Evolutionary conservation across 2,329 filamentous ascomycete species (phyloP).

Genomic region (Fusarium sp.): DNA sequence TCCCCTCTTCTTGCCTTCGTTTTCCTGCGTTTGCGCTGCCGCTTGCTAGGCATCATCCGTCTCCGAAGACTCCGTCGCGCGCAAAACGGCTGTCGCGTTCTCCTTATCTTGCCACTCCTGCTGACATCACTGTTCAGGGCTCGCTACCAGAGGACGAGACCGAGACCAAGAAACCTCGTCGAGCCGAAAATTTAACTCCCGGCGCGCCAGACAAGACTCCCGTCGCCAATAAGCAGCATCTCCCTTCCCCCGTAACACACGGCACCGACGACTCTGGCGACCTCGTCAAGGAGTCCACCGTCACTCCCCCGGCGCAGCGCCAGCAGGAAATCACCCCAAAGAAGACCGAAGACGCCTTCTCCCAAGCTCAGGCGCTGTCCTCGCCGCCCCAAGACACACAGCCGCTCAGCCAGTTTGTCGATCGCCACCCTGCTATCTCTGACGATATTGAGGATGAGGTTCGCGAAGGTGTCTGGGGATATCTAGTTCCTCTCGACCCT

Average conservation of each 20-base stretch:
- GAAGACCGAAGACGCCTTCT: conserved; percentile 58
- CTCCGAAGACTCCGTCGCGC: conserved; percentile 11
- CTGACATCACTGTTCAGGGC: conserved; percentile 57
- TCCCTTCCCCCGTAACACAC: conserved; percentile 83
- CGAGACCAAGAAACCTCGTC: conserved; percentile 83
- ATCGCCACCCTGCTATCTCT: conserved; percentile 73
- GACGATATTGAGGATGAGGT: conserved; percentile 87
- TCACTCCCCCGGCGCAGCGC: conserved; percentile 70
- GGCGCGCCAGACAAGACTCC: conserved; percentile 63
- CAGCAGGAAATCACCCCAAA: conserved; percentile 63
- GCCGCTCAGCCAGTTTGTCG: conserved; percentile 74
- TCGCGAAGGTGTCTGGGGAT: conserved; percentile 92
- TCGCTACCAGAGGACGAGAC: conserved; percentile 69
- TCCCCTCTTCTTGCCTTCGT: conserved; percentile 7
- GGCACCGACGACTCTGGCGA: conserved; percentile 65
- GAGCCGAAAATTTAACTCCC: conserved; percentile 74
- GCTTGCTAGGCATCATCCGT: conserved; percentile 8
- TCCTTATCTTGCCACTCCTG: conserved; percentile 15
- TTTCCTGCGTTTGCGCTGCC: conserved; percentile 1
- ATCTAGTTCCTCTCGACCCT: conserved; percentile 81
- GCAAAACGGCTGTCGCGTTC: conserved; percentile 14
- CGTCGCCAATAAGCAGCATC: conserved; percentile 68
- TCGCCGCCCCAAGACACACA: conserved; percentile 70
- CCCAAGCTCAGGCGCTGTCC: conserved; percentile 56
- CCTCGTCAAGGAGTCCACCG: conserved; percentile 70